A percentile compares a stretch with the other conserved stretches of the same genome.
These are phyloP conservation scores for Mesembryanthemum crystallinum DNA, from an alignment of 148 eudicot species.

Conservation along the genomic window DNA sequence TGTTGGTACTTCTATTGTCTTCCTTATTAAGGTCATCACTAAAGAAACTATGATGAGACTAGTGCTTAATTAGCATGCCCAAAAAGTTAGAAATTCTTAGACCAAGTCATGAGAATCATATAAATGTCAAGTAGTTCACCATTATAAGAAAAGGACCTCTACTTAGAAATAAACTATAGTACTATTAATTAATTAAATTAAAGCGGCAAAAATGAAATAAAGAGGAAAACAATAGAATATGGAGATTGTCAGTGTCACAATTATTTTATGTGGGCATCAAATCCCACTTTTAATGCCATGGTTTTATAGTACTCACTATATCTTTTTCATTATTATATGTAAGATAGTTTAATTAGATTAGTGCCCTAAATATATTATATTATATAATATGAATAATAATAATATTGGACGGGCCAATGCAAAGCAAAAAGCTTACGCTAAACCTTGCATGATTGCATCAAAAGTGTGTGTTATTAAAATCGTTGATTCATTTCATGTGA, in stretches of 20 bases:
- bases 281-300: constrained; percentile 3
- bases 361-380: too few species aligned
- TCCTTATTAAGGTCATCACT: too few species aligned
- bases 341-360: too few species aligned
- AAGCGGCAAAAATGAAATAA: neutral
- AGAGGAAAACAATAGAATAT: neutral
- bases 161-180: neutral
- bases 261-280: neutral
- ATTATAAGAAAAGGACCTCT: neutral
- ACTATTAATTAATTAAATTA: neutral
- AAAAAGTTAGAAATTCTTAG: neutral
- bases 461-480: neutral
- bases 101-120: neutral
- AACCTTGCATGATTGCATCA: constrained; percentile 6
- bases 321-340: too few species aligned
- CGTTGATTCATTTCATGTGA: neutral
- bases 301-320: neutral
- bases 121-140: neutral
- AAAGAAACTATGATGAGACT: too few species aligned
- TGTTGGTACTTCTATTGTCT: too few species aligned
- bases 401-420: constrained; percentile 2
- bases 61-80: neutral
- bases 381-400: neutral
- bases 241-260: neutral
- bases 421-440: neutral